Evolutionary conservation across 441 rosid genomes (phyloP).

Genomic region (Breynia disticha): DNA sequence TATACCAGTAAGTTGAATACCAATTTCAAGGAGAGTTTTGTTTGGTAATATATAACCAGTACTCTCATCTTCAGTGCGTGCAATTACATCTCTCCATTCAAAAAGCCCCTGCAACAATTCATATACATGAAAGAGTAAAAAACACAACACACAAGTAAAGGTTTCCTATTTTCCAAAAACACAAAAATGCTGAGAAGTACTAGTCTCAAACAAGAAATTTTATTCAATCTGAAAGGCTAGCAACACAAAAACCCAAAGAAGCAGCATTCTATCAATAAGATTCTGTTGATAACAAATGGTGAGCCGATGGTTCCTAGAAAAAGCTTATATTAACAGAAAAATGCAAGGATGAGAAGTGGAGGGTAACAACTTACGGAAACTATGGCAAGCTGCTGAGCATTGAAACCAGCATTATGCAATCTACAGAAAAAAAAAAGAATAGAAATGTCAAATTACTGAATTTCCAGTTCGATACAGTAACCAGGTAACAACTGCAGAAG

Average conservation of each 20-base stretch:
- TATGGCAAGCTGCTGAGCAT: conserved; percentile 77
- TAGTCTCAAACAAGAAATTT: too few relatives aligned
- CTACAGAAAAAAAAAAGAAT: conserved; percentile 30
- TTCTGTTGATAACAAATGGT: too few relatives aligned
- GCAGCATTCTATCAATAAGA: too few relatives aligned
- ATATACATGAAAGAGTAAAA: conserved; percentile 3
- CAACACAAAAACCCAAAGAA: too few relatives aligned
- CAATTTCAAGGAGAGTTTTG: conserved; percentile 73
- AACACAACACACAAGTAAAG: neutral
- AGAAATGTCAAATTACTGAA: conserved; percentile 6
- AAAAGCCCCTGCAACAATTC: conserved; percentile 52
- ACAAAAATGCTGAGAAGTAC: too few relatives aligned
- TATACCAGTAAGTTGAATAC: conserved; percentile 22
- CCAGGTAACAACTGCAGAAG: too few relatives aligned
- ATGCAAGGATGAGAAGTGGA: conserved; percentile 8
- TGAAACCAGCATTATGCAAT: conserved; percentile 53
- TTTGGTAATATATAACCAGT: conserved; percentile 88
- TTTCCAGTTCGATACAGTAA: neutral
- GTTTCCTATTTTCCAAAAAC: too few relatives aligned
- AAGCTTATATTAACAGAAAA: conserved; percentile 7
- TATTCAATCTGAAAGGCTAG: too few relatives aligned
- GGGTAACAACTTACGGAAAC: conserved; percentile 49
- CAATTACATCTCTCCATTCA: conserved; percentile 82
- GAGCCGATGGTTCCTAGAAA: too few relatives aligned
- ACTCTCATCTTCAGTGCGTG: conserved; percentile 87